phyloP scores from a whole-genome alignment of 176 grass and related monocot species.

The Triticum turgidum region DNA sequence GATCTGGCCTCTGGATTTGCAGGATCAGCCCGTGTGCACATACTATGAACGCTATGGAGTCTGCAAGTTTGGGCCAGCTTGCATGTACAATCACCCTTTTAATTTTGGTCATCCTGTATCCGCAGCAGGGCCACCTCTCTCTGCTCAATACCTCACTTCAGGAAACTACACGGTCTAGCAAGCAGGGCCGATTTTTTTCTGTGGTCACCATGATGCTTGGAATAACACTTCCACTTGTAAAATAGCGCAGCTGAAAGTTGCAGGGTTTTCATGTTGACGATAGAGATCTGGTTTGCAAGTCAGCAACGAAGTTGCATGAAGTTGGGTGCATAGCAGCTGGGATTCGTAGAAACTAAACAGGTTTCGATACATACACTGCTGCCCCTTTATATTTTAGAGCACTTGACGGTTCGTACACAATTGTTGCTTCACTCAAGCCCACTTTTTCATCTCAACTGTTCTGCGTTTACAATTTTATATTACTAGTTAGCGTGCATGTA shows the following conservation, averaged over 20 bases:
- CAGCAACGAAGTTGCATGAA: constrained; percentile 58
- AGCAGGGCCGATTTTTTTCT: constrained; percentile 31
- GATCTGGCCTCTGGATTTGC: not conserved
- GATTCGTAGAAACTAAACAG: constrained; percentile 13
- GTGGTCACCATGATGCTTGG: constrained; percentile 18
- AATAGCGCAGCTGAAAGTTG: constrained; percentile 38
- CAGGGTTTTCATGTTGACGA: not conserved
- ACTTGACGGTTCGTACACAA: constrained; percentile 26
- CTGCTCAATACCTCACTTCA: constrained; percentile 38
- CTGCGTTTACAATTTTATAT: not conserved
- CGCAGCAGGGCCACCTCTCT: constrained; percentile 43
- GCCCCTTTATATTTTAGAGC: constrained; percentile 30
- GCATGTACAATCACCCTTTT: constrained; percentile 79
- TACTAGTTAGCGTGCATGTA: no score
- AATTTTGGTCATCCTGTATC: constrained; percentile 42
- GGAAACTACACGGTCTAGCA: constrained; percentile 42
- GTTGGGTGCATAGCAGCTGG: constrained; percentile 20
- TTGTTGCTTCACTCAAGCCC: not conserved
- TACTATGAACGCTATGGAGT: constrained; percentile 68
- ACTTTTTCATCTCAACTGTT: not conserved
- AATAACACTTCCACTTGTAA: constrained; percentile 55
- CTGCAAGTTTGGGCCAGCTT: constrained; percentile 78
- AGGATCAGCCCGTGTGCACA: constrained; percentile 81
- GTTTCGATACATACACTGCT: constrained; percentile 14
- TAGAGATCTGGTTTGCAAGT: constrained; percentile 27